Base-by-base conservation (phyloP, 2,329 filamentous ascomycete species). In the Alternaria conjuncta region DNA sequence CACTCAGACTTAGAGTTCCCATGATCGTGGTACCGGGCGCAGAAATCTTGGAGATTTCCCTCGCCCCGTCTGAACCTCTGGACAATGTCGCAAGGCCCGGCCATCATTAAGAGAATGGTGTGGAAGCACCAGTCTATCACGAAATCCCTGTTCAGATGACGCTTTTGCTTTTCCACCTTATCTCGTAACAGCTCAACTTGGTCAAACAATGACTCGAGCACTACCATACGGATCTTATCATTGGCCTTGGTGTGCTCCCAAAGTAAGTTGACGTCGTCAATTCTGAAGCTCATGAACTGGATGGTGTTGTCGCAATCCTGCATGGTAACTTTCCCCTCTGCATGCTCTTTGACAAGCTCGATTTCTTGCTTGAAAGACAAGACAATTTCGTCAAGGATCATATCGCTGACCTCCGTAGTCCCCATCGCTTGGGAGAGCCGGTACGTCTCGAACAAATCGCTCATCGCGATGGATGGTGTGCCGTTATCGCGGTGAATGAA, bases 191-290 rank as follows among this genome's bases (percentile, higher is more conserved):
- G 12, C 15, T 23, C 20, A 4, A 23, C 36, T 41, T 41, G n/a
- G 15, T 41, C 36, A 18, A 41, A 41, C 36, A 41, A 41, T 41
- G 36, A 41, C 20, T 69, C 64, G 15, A 65, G 20, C n/a, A 64
- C 26, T 6, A 69, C 43, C 12, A 41, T 54, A 11, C 64, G 59
- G 12, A 65, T 57, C 1, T 59, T 61, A 30, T 67, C 66, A 26
- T 50, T n/a, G 3, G 18, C 9, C 6, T 55, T 32, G 15, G 64
- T 66, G 6, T 55, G 43, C 6, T 43, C 13, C 49, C 50, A 68
- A 8, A 66, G 50, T 18, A 49, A 30, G 25, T 43, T 55, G 23
- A 69, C 18, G 20, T 63, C 61, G 6, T 47, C 32, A 20, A 51
- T 12, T 13, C 9, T 3, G 2, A 46, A 25, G 12, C 44, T 23